Base-by-base conservation (phyloP, 176 grass and related monocot genomes). In the Oropetium thomaeum region DNA sequence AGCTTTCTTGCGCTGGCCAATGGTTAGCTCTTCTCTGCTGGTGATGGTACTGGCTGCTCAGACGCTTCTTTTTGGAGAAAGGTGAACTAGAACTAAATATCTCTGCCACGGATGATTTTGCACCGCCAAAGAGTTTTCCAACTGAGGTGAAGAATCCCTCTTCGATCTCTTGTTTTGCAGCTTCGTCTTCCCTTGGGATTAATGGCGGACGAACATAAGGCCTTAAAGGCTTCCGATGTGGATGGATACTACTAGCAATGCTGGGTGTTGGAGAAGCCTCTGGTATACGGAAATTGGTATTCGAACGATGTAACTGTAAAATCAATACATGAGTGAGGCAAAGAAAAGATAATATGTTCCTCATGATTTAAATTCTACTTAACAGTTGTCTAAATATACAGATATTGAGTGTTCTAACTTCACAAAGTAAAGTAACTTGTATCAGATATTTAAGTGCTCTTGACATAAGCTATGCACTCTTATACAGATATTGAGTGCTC, bases 1-100 rank as follows among this genome's bases (percentile, higher is more conserved):
- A 99, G 74, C 87, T 92, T 74, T 99, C 96, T 88, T 95, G 89
- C 83, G 83, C 77, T 3, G 92, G 85, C 86, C 81, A 89, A 70
- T 71, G 72, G 67, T 75, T 93, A 29, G 47, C 39, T 81, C 69
- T 89, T 54, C 69, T 70, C 49, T 67, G 81, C 49, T 89, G 87
- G 1, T 87, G 90, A 42, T 65, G 86, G 64, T 88, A 80, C 23
- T 83, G 89, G 35, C 19, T 76, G 48, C 63, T 27, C 7, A 48
- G 38, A 23, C 58, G 80, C 60, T 95, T 96, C 62, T 88, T 99
- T 66, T 75, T 86, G 57, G 86, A 76, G 68, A 96, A 75, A 30
- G 82, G 34, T 20, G 66, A 71, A 67, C 67, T 58, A 39, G 66
- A 71, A 67, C 67, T 58, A 39, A 91, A 83, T 38, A 99, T 87